Percentiles rank a stretch among this genome's conserved stretches.
Evolutionary conservation across 2,329 filamentous ascomycete species (phyloP).

Genomic region (Verticillium nubilum): DNA sequence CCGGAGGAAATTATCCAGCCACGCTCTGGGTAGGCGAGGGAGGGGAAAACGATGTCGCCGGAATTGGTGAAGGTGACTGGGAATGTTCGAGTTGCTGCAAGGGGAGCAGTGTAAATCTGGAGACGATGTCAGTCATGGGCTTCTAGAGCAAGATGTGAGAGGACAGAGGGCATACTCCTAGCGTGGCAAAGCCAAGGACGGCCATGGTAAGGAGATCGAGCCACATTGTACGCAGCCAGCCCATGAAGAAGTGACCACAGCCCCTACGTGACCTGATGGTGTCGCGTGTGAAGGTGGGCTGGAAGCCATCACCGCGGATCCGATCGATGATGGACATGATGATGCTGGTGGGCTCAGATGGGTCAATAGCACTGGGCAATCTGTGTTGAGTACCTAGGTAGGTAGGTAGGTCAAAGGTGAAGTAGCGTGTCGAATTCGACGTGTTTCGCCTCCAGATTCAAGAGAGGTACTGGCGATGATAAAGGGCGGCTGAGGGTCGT

Average conservation of each 20-base stretch:
- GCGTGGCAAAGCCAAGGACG: slow-evolving; percentile 37
- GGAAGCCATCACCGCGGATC: neutral
- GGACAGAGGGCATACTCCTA: slow-evolving; percentile 25
- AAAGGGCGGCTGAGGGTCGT: neutral
- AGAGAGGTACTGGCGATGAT: neutral
- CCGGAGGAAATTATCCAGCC: slow-evolving; percentile 58
- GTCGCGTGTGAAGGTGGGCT: slow-evolving; percentile 3
- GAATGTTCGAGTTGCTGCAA: slow-evolving; percentile 53
- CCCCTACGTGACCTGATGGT: slow-evolving; percentile 2
- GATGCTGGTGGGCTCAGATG: neutral
- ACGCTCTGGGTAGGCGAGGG: slow-evolving; percentile 60
- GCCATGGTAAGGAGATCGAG: slow-evolving; percentile 56
- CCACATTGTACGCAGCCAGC: slow-evolving; percentile 53
- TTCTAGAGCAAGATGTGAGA: slow-evolving; percentile 2
- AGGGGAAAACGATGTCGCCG: slow-evolving; percentile 57
- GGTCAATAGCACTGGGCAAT: neutral
- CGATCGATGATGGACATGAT: neutral
- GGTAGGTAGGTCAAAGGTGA: neutral
- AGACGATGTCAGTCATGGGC: fast-evolving
- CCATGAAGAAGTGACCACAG: slow-evolving; percentile 1
- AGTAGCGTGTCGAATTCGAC: neutral
- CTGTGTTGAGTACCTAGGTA: no score
- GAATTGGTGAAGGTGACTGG: slow-evolving; percentile 52
- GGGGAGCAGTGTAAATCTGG: slow-evolving; percentile 48
- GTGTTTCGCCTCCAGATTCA: no score